Conservation (phyloP, 106 monocot genomes). For the Cymbidium sinense region DNA sequence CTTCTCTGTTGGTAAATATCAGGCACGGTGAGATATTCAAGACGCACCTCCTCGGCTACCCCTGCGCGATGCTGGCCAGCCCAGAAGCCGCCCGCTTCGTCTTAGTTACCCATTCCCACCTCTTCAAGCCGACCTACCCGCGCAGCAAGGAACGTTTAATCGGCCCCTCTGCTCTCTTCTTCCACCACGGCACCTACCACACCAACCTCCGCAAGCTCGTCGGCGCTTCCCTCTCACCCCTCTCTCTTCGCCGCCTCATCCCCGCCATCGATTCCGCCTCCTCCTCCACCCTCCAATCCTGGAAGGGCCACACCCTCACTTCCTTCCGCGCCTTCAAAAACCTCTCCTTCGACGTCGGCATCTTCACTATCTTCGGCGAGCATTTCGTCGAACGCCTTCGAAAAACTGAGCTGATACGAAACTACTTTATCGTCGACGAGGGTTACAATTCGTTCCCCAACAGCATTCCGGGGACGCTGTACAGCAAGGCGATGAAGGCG, state of each 20-base stretch:
- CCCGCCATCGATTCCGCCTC: conserved; percentile 34
- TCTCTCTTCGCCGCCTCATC: conserved; percentile 34
- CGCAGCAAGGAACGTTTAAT: conserved; percentile 73
- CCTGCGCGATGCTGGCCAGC: conserved; percentile 72
- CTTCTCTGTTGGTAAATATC: too few species aligned
- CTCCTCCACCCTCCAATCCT: conserved; percentile 21
- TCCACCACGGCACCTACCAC: conserved; percentile 79
- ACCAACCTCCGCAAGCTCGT: conserved; percentile 39
- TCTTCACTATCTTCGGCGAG: conserved; percentile 60
- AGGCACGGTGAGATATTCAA: conserved; percentile 76
- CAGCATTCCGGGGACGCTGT: conserved; percentile 47
- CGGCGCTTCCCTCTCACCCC: conserved; percentile 36
- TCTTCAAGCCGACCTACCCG: conserved; percentile 77
- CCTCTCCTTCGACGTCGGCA: conserved; percentile 68
- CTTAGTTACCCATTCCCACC: conserved; percentile 42
- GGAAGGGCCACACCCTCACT: conserved; percentile 22
- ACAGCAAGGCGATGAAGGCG: conserved; percentile 60
- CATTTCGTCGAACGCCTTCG: conserved; percentile 14
- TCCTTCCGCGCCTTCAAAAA: conserved; percentile 26
- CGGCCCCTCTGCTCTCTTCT: conserved; percentile 75
- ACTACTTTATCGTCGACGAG: conserved; percentile 65
- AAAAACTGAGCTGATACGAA: conserved; percentile 50
- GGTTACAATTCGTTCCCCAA: conserved; percentile 84
- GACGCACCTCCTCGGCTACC: conserved; percentile 56
- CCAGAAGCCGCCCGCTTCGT: conserved; percentile 75